Conservation (phyloP, 768 basidiomycete genomes). For the Trametes cubensis region DNA sequence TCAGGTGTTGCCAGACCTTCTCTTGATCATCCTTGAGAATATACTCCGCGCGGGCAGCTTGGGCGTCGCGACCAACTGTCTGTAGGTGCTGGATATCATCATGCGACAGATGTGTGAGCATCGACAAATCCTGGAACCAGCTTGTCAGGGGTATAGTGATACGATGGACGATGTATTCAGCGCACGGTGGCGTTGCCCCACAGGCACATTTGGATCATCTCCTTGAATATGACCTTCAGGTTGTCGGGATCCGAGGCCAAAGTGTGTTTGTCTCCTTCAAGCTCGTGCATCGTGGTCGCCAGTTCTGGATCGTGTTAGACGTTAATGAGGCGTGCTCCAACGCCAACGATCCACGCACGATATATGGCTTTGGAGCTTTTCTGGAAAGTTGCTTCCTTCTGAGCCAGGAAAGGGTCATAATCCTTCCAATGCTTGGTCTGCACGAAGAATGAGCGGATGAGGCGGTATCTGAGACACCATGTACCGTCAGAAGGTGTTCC, state of each 20-base stretch:
- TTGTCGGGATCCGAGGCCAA: conserved; percentile 53
- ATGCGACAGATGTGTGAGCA: conserved; percentile 82
- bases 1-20: conserved; percentile 72
- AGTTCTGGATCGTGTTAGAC: conserved; percentile 52
- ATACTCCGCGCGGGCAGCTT: conserved; percentile 71
- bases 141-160: background rate
- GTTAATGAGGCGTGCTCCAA: background rate
- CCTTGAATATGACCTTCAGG: conserved; percentile 67
- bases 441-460: conserved; percentile 73
- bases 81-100: conserved; percentile 85
- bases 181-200: conserved; percentile 94
- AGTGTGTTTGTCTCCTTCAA: conserved; percentile 52
- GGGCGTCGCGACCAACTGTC: conserved; percentile 78
- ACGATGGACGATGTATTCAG: too few relatives aligned
- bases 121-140: conserved; percentile 77
- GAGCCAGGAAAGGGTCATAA: conserved; percentile 81
- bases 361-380: conserved; percentile 77
- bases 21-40: conserved; percentile 86
- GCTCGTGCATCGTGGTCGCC: conserved; percentile 69
- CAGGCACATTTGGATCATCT: conserved; percentile 90
- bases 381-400: conserved; percentile 82
- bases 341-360: conserved; percentile 49
- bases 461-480: conserved; percentile 67
- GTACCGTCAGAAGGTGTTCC: background rate
- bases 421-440: conserved; percentile 67